Evolutionary conservation across 768 basidiomycete genomes (phyloP), one percentile per base, ranked within the genome.

Genomic region (Trametes elegans): DNA sequence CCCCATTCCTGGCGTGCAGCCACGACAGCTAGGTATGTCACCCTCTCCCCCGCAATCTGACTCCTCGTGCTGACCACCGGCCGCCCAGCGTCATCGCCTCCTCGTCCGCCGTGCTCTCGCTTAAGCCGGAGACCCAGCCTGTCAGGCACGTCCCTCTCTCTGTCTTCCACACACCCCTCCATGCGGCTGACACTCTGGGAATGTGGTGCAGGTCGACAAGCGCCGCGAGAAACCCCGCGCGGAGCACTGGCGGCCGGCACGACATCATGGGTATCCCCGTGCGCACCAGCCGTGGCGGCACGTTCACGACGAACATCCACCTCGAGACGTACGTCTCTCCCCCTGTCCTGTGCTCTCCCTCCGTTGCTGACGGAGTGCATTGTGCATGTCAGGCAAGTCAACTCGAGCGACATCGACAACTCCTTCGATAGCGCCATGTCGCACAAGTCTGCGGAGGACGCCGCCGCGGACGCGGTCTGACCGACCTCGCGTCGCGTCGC

Each of bases 51-150:
- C 18, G 18, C 7, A 3, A 7, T 5, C 29, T 5, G 10, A 32
- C 31, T 13, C n/a, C 19, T 7, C 21, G n/a, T 16, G 19, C 19
- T 34, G 3, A 46, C 10, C 5, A 1, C 18, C 16, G 2, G n/a
- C 24, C 13, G 13, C 18, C 3, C 16, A 57, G 57, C 39, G 57
- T 58, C 18, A 52, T 58, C 39, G 53, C 48, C 46, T 58, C 57
- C 21, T 58, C 57, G 11, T 36, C 36, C 14, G 57, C 57, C 7
- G 57, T 58, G 2, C 45, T 58, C 18, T 57, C 56, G 3, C 21
- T 57, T 8, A 31, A 51, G n/a, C 36, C 42, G 8, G 56, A 51
- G 19, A 23, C 35, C 7, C 11, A 32, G 23, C 10, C 40, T 6
- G 29, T 24, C 7, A 13, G 21, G 40, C 34, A 43, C 32, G 43